Evolutionary conservation across 1,284 basidiomycete genomes (phyloP), one percentile per base, ranked within the genome.

Genomic region (Ceratobasidium sp.): DNA sequence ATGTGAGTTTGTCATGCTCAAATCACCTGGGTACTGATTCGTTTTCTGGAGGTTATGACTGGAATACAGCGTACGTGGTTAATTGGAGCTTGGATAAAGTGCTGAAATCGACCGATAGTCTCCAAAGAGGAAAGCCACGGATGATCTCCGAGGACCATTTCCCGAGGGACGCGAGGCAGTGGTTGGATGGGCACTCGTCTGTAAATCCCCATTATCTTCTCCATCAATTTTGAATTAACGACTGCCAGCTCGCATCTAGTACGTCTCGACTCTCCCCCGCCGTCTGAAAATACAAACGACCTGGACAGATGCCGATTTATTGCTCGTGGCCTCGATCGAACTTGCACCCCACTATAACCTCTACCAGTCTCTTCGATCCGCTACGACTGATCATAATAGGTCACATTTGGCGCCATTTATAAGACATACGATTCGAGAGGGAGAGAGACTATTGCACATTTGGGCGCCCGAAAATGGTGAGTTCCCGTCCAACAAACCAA

Each of bases 81-180:
- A 27, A 54, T 16, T 65, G 29, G 8, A 41, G 2, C 46, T 22
- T 3, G 27, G 27, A 4, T 49, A 9, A 24, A n/a, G 2, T 9
- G 1, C 22, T n/a, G 4, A 39, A 14, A 22, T 54, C n/a, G 6
- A 53, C 3, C 49, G 14, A 16, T 39, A 69, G 66, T 5, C 51
- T 69, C n/a, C 51, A 51, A 46, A 11, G 66, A 29, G 53, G 66
- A 5, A 69, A 69, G 31, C 66, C 66, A 5, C 34, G 39, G 8
- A 69, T 69, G 66, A 69, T 69, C 43, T 39, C 54, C 1, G 65
- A 68, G 41, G 54, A 69, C 9, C 27, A 43, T 22, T 58, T 43
- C 13, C 66, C 53, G 4, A 34, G 31, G 27, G 53, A 58, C 6
- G 39, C 31, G 11, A 34, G 27, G 3, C 31, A 43, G 24, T 69